A percentile compares a stretch with the other conserved stretches of the same genome.
Conservation (phyloP, 2,329 filamentous ascomycete genomes). For the Penicillium olsonii region DNA sequence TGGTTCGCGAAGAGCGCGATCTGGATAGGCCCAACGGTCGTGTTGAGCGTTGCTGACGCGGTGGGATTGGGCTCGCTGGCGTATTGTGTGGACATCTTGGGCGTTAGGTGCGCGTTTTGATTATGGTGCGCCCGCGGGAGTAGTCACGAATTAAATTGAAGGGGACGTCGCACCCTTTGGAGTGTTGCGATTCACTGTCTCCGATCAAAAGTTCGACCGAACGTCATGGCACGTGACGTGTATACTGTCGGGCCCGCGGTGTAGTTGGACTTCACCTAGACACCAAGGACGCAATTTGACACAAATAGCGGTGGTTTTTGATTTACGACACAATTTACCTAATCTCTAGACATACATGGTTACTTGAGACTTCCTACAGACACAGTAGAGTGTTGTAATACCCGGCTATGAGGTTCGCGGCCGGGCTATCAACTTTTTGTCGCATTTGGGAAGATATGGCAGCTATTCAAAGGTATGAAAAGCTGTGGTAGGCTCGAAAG, state of each 20-base stretch:
- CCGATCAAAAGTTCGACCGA: constrained; percentile 15
- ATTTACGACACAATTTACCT: background rate
- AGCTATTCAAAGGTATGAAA: background rate
- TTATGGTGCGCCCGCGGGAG: background rate
- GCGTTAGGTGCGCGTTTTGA: background rate
- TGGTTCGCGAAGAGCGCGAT: constrained; percentile 96
- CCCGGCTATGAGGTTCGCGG: background rate
- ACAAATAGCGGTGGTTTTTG: background rate
- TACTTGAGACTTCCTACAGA: background rate
- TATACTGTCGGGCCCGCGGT: background rate
- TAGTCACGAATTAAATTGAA: background rate
- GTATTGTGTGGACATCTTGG: constrained; percentile 80
- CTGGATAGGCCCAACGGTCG: constrained; percentile 82
- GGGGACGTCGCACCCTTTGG: background rate
- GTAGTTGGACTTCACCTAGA: background rate
- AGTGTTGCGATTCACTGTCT: constrained; percentile 1
- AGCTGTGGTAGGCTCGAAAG: background rate
- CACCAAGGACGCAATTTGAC: background rate
- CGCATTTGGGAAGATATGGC: constrained; percentile 1
- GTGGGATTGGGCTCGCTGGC: constrained; percentile 94
- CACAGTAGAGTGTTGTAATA: background rate
- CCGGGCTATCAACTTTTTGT: background rate
- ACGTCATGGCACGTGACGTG: constrained; percentile 26
- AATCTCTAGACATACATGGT: background rate
- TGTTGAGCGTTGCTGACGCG: constrained; percentile 86